Percentiles rank a stretch among this genome's conserved stretches.
phyloP scores from a whole-genome alignment of 2,329 filamentous ascomycete genomes.

The Penicillium rolfsii region DNA sequence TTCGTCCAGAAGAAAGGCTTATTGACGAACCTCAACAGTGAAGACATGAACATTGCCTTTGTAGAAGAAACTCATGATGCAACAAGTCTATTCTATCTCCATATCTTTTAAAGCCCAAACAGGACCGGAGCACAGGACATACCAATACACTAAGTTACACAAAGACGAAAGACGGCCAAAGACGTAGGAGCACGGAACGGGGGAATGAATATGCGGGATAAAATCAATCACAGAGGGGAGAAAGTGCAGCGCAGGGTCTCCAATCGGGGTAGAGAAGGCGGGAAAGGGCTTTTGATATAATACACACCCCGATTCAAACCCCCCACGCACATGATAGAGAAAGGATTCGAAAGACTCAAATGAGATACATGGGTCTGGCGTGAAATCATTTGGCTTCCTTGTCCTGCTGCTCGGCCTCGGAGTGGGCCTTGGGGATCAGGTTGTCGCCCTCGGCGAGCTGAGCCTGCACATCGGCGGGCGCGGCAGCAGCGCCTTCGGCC shows the following conservation, averaged over 20 bases:
- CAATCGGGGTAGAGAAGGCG: conserved; percentile 18
- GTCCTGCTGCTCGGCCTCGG: conserved; percentile 46
- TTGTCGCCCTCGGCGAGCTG: conserved; percentile 47
- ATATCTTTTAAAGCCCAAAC: conserved; percentile 21
- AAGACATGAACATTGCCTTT: not conserved
- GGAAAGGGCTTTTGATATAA: conserved; percentile 28
- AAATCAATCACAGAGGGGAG: conserved; percentile 19
- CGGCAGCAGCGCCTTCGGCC: conserved; percentile 32
- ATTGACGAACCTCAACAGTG: not conserved
- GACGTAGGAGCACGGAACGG: conserved; percentile 27
- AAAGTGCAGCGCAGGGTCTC: conserved; percentile 12
- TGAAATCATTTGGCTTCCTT: conserved; percentile 26
- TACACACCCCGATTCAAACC: conserved; percentile 29
- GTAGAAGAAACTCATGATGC: conserved; percentile 19
- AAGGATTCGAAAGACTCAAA: conserved; percentile 14
- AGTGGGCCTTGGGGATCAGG: conserved; percentile 55
- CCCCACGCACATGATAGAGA: conserved; percentile 16
- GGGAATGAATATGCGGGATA: conserved; percentile 30
- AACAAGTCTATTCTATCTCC: conserved; percentile 36
- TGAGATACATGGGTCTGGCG: conserved; percentile 8
- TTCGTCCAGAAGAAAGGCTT: not conserved
- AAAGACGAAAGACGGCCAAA: conserved; percentile 17
- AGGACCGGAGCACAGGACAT: conserved; percentile 24
- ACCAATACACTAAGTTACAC: conserved; percentile 39
- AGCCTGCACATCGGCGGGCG: conserved; percentile 27